Conservation (phyloP, 176 grass and related monocot species). For the Poa annua region DNA sequence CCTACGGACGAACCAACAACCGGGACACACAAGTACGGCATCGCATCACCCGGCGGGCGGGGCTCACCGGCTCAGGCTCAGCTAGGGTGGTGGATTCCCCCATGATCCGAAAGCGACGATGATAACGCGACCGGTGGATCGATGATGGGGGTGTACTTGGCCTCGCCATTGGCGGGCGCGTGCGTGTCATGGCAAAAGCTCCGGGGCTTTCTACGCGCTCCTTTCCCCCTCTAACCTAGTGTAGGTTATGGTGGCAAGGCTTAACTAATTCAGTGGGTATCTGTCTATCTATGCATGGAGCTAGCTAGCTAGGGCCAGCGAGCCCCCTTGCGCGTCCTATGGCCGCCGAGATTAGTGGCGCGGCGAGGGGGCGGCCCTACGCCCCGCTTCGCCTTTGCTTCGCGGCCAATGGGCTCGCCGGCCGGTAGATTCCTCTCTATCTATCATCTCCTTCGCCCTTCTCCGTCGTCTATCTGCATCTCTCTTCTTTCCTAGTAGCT, state of each 20-base stretch:
- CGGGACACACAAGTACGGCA: neutral
- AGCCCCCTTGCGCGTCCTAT: slow-evolving; percentile 24
- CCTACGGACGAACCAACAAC: neutral
- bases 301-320: too few species aligned
- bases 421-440: slow-evolving; percentile 71
- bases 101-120: slow-evolving; percentile 51
- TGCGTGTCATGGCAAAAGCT: slow-evolving; percentile 42
- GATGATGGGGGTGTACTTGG: slow-evolving; percentile 9
- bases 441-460: neutral
- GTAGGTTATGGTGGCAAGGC: neutral
- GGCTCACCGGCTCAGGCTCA: neutral
- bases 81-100: slow-evolving; percentile 52
- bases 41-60: neutral
- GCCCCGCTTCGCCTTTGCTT: slow-evolving; percentile 44
- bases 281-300: neutral
- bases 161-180: slow-evolving; percentile 19
- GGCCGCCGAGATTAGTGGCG: slow-evolving; percentile 46
- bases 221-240: neutral
- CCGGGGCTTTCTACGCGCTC: slow-evolving; percentile 16
- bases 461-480: neutral
- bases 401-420: slow-evolving; percentile 51
- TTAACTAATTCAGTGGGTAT: slow-evolving; percentile 3
- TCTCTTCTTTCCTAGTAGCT: slow-evolving; percentile 11
- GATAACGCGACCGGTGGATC: slow-evolving; percentile 46
- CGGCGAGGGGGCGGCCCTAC: slow-evolving; percentile 38